Evolutionary conservation across 148 eudicot species (phyloP).

Genomic region (Chenopodium formosanum): DNA sequence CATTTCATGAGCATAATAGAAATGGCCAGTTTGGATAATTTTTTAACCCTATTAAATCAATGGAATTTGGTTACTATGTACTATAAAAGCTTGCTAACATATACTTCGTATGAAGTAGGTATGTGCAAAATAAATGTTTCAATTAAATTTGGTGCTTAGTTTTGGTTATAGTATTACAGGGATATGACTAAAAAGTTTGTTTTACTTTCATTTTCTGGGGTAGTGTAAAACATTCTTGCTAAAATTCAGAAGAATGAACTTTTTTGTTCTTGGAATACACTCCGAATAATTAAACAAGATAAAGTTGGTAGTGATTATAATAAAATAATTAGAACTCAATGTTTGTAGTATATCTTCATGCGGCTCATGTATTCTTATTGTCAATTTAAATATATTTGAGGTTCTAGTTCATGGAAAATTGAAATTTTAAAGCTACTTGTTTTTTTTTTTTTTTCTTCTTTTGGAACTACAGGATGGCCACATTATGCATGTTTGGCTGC

Average conservation of each 20-base stretch:
- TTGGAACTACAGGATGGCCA: slow-evolving; percentile 72
- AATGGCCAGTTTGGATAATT: background rate
- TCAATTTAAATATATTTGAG: background rate
- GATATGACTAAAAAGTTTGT: background rate
- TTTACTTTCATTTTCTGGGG: background rate
- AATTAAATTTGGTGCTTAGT: background rate
- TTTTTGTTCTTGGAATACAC: background rate
- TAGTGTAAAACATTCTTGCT: background rate
- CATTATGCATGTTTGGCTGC: slow-evolving; percentile 60
- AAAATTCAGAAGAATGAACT: background rate
- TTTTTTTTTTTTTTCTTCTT: background rate
- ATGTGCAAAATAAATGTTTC: background rate
- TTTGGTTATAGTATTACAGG: background rate
- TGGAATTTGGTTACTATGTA: background rate
- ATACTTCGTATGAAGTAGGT: background rate
- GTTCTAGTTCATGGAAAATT: background rate
- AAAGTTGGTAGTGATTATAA: background rate
- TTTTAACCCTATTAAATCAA: background rate
- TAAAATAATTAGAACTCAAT: background rate
- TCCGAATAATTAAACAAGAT: background rate
- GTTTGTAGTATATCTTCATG: background rate
- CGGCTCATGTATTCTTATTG: background rate
- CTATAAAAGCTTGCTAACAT: background rate
- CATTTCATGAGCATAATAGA: background rate
- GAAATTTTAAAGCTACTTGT: background rate